These are phyloP conservation scores for Calonectria multiphialidica DNA, from an alignment of 2,329 filamentous ascomycete genomes.

Conservation along the genomic window DNA sequence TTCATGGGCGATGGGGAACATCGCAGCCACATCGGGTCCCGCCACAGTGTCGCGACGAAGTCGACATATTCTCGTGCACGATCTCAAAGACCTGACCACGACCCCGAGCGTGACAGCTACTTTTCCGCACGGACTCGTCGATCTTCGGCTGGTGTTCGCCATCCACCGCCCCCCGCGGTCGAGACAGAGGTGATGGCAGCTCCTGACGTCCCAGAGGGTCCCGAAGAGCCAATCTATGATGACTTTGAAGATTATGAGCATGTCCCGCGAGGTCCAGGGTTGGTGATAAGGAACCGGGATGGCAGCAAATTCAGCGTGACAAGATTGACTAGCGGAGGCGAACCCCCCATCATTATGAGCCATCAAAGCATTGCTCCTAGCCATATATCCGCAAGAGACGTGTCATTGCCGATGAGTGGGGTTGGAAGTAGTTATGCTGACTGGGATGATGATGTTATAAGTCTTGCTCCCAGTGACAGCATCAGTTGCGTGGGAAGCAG, in stretches of 20 bases:
- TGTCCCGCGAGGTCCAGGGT: slow-evolving; percentile 26
- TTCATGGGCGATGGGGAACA: slow-evolving; percentile 56
- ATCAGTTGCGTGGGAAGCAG: slow-evolving; percentile 69
- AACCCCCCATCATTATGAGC: slow-evolving; percentile 33
- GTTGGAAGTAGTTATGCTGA: slow-evolving; percentile 55
- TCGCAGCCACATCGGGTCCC: slow-evolving; percentile 55
- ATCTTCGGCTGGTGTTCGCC: slow-evolving; percentile 37
- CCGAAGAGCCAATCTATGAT: slow-evolving; percentile 16
- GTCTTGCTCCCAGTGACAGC: slow-evolving; percentile 71
- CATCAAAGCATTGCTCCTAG: slow-evolving; percentile 40
- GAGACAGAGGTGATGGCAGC: slow-evolving; percentile 44
- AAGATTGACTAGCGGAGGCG: slow-evolving; percentile 31
- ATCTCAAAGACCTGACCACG: slow-evolving; percentile 39
- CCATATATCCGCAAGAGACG: slow-evolving; percentile 47
- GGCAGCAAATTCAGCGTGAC: slow-evolving; percentile 42
- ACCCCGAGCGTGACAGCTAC: slow-evolving; percentile 57
- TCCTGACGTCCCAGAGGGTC: slow-evolving; percentile 33
- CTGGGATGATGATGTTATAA: slow-evolving; percentile 63
- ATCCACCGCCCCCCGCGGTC: slow-evolving; percentile 39
- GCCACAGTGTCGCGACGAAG: slow-evolving; percentile 45
- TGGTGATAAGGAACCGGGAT: slow-evolving; percentile 47
- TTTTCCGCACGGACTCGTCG: slow-evolving; percentile 54
- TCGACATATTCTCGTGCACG: slow-evolving; percentile 39
- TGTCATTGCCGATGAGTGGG: slow-evolving; percentile 56
- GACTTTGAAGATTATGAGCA: slow-evolving; percentile 10